Conservation (phyloP, 768 basidiomycete genomes). For the Leucocoprinus leucothites region DNA sequence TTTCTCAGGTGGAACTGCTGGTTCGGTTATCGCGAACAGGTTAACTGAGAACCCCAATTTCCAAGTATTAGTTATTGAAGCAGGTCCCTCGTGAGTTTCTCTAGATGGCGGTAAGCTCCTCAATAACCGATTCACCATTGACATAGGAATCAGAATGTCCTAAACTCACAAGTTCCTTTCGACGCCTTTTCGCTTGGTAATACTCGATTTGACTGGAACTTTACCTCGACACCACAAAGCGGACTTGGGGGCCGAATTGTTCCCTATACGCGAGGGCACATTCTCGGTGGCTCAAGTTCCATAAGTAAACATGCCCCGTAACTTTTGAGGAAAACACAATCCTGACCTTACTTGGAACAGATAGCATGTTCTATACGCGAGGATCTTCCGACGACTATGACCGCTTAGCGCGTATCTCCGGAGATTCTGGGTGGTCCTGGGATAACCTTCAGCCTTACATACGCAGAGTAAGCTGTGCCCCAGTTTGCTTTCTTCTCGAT, state of each 20-base stretch:
- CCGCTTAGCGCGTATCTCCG: constrained; percentile 17
- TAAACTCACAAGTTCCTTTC: constrained; percentile 15
- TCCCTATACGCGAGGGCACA: constrained; percentile 21
- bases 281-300: constrained; percentile 27
- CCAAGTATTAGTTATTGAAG: constrained; percentile 25
- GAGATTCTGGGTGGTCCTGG: constrained; percentile 28
- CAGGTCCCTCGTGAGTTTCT: constrained; percentile 21
- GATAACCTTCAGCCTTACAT: constrained; percentile 21
- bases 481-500: neutral
- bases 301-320: constrained; percentile 19
- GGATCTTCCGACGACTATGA: constrained; percentile 22
- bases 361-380: constrained; percentile 23
- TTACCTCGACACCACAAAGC: constrained; percentile 23
- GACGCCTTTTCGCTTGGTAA: constrained; percentile 8
- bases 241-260: constrained; percentile 20
- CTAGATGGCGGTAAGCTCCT: neutral
- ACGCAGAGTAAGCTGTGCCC: constrained; percentile 17
- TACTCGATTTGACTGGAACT: constrained; percentile 26
- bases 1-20: constrained; percentile 21
- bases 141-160: constrained; percentile 17
- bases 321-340: neutral
- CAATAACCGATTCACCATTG: neutral
- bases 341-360: constrained; percentile 8
- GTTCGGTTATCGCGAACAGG: constrained; percentile 23
- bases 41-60: constrained; percentile 23